Percentiles rank a stretch among this genome's conserved stretches.
Conservation (phyloP, 108 stramenopile genomes). For the Phaeodactylum tricornutum region DNA sequence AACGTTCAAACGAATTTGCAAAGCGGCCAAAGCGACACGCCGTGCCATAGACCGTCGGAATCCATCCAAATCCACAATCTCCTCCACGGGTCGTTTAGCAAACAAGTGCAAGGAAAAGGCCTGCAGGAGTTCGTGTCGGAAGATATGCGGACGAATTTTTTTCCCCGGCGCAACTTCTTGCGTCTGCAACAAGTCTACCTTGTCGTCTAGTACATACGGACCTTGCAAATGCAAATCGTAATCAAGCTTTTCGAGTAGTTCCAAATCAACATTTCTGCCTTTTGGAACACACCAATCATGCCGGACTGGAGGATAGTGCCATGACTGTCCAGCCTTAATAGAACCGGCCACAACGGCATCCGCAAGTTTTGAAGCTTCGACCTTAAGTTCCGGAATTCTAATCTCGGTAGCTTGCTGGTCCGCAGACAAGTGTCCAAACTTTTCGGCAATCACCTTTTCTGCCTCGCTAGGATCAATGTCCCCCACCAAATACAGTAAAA, state of each 20-base stretch:
- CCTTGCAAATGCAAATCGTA: slow-evolving; percentile 81
- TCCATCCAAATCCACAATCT: slow-evolving; percentile 68
- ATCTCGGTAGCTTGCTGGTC: slow-evolving; percentile 74
- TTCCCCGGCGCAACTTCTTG: slow-evolving; percentile 52
- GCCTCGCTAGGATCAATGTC: slow-evolving; percentile 82
- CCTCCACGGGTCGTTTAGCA: slow-evolving; percentile 92
- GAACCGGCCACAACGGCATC: slow-evolving; percentile 68
- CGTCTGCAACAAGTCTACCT: slow-evolving; percentile 59
- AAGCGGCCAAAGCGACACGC: slow-evolving; percentile 84
- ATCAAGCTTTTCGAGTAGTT: slow-evolving; percentile 12
- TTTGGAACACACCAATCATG: slow-evolving; percentile 72
- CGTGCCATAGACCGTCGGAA: slow-evolving; percentile 82
- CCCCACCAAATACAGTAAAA: slow-evolving; percentile 93
- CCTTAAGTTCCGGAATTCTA: slow-evolving; percentile 49
- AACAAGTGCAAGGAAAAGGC: slow-evolving; percentile 94
- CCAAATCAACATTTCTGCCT: slow-evolving; percentile 21
- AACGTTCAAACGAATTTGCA: slow-evolving; percentile 95
- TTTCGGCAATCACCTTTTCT: slow-evolving; percentile 69
- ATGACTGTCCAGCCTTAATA: slow-evolving; percentile 78
- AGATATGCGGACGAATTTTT: slow-evolving; percentile 79
- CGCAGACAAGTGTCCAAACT: slow-evolving; percentile 77
- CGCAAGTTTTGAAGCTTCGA: slow-evolving; percentile 55
- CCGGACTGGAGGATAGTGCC: slow-evolving; percentile 85
- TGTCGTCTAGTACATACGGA: slow-evolving; percentile 64
- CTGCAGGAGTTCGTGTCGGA: slow-evolving; percentile 82